Evolutionary conservation across 768 basidiomycete species (phyloP), one percentile per base, ranked within the genome.

Genomic region (Boletus insuetus): DNA sequence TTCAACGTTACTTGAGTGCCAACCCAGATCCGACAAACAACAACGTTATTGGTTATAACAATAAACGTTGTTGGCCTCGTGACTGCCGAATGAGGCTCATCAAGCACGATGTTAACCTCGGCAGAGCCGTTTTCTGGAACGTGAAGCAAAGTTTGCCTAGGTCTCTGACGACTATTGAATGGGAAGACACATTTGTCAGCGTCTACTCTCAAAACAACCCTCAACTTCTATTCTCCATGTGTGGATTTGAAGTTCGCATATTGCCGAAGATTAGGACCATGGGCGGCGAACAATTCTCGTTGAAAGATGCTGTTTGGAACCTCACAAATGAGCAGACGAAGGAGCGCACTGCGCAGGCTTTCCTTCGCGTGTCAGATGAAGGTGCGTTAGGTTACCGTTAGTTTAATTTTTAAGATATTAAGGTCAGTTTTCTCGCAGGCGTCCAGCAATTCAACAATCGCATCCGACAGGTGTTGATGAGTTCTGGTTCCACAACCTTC

Each of bases 1-100:
- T 99, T 59, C 97, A 99, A 71, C 86, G 97, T 17, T 99, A 98
- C 71, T 84, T 99, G 49, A 92, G 89, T 49, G 96, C 95, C 20
- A 95, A 98, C 67, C 97, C 97, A 4, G 97, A 99, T 73, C 96
- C 97, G 4, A 98, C 91, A 12, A 98, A 98, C 74, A 97, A 98
- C 75, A 98, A 98, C 66, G 91, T 98, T 59, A 96, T 98, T 59
- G 97, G 96, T 1, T 99, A 98, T 74, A 98, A 98, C 77, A 98
- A 98, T 79, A 97, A 96, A 74, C 87, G 94, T 47, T 98, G 97
- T 75, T 99, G 97, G 97, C 97, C 97, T 37, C 83, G 95, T 61
- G 97, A 99, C 74, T 99, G 97, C 72, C 88, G 97, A 55, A 99
- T 99, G 97, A 81, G 97, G 34, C 80, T 99, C 54, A 96, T 97